Conservation (phyloP, 2,329 filamentous ascomycete genomes). For the Paracamarosporium sp. region DNA sequence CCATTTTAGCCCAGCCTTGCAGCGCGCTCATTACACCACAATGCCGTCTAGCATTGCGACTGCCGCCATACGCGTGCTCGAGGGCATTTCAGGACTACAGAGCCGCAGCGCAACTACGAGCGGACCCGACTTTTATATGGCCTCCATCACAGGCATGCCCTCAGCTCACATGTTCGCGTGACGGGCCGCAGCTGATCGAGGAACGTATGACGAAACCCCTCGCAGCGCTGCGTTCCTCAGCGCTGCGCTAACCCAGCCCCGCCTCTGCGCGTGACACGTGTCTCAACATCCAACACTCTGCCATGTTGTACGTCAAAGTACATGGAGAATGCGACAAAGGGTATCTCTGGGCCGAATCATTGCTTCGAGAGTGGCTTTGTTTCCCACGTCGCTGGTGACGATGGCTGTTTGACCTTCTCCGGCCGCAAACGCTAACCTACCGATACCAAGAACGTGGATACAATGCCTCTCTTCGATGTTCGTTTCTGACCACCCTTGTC, state of each 20-base stretch:
- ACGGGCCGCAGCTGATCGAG: not conserved
- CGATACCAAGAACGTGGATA: too few species aligned
- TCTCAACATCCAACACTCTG: too few species aligned
- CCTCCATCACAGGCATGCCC: not conserved
- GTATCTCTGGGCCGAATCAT: too few species aligned
- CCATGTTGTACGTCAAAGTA: too few species aligned
- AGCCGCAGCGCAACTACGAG: not conserved
- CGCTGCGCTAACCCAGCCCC: not conserved
- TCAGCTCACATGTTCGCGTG: not conserved
- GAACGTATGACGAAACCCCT: not conserved
- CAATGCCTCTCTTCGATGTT: too few species aligned
- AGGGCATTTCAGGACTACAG: not conserved
- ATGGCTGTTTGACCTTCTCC: too few species aligned
- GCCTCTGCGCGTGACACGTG: not conserved
- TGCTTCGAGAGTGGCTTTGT: too few species aligned
- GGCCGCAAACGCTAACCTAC: too few species aligned
- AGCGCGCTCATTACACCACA: constrained; percentile 9
- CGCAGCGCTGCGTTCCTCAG: too few species aligned
- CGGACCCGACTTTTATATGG: constrained; percentile 1
- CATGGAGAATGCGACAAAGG: too few species aligned
- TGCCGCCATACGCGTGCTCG: not conserved
- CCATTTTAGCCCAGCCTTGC: constrained; percentile 12
- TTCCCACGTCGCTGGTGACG: too few species aligned
- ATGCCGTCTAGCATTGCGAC: not conserved
- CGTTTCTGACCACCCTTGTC: too few species aligned